These are phyloP conservation scores for Chlorella sp. DNA, from an alignment of 139 green algal species.

Conservation along the genomic window DNA sequence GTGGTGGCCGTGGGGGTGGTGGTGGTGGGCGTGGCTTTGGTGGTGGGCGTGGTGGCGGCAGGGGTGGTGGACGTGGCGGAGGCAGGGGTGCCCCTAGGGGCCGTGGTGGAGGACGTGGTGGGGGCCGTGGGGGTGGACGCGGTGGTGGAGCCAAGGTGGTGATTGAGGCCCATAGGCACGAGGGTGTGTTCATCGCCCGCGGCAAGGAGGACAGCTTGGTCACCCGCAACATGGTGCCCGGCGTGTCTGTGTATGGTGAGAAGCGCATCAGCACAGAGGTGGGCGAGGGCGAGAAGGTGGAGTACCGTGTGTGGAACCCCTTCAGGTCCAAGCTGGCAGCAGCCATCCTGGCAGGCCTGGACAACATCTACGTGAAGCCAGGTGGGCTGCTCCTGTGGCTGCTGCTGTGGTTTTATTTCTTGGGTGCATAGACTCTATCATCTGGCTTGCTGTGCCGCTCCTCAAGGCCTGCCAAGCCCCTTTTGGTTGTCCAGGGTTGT, in stretches of 20 bases:
- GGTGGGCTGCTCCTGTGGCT: too few relatives aligned
- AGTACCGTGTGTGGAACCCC: constrained; percentile 99
- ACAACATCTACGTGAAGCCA: constrained; percentile 98
- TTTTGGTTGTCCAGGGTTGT: too few relatives aligned
- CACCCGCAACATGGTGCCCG: constrained; percentile 94
- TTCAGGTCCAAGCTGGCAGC: constrained; percentile 98
- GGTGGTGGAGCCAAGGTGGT: constrained; percentile 81
- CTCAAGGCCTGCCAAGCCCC: too few relatives aligned
- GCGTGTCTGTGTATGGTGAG: constrained; percentile 96
- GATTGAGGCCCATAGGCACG: constrained; percentile 92
- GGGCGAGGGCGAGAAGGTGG: constrained; percentile 56
- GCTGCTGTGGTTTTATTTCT: too few relatives aligned
- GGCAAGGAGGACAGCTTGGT: constrained; percentile 97
- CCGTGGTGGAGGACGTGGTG: neutral
- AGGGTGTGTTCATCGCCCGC: constrained; percentile 96
- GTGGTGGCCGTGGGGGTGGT: neutral
- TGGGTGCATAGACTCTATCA: too few relatives aligned
- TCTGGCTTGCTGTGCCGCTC: too few relatives aligned
- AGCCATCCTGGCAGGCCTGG: constrained; percentile 93
- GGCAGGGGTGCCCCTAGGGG: too few relatives aligned
- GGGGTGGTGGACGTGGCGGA: too few relatives aligned
- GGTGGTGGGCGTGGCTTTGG: neutral
- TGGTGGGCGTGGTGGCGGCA: neutral
- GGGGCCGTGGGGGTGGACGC: constrained; percentile 42
- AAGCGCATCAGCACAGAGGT: constrained; percentile 92